phyloP scores from a whole-genome alignment of 2,329 filamentous ascomycete genomes.

The Penicillium expansum region DNA sequence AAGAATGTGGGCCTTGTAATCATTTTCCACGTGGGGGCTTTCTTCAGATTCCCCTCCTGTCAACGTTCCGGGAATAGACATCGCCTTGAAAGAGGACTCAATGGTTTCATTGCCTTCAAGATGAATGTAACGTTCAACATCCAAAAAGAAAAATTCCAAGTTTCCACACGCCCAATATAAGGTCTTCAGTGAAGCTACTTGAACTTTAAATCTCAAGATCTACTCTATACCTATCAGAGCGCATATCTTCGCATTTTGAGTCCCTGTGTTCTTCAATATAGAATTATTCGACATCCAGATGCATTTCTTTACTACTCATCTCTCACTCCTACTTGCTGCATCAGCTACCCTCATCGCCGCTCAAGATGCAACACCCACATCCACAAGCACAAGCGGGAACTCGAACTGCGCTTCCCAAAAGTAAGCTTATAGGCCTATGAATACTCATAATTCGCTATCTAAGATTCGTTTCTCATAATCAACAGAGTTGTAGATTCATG shows the following conservation, averaged over 20 bases:
- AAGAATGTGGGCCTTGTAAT: background rate
- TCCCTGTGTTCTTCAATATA: background rate
- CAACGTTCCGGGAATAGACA: constrained; percentile 11
- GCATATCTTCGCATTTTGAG: background rate
- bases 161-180: background rate
- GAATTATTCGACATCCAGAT: background rate
- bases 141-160: background rate
- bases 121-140: constrained; percentile 14
- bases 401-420: constrained; percentile 12
- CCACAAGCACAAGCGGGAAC: background rate
- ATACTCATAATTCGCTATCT: too few species aligned
- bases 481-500: constrained; percentile 20
- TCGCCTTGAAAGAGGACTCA: background rate
- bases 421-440: constrained; percentile 8
- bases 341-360: constrained; percentile 6
- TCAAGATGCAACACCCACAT: constrained; percentile 8
- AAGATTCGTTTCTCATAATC: background rate
- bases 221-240: background rate
- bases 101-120: constrained; percentile 9
- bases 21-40: constrained; percentile 3
- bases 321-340: constrained; percentile 4
- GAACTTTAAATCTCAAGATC: background rate
- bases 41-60: background rate
- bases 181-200: background rate
- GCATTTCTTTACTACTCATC: background rate